Evolutionary conservation across 2,329 filamentous ascomycete genomes (phyloP), one percentile per base, ranked within the genome.

Genomic region (Neofusicoccum sp.): DNA sequence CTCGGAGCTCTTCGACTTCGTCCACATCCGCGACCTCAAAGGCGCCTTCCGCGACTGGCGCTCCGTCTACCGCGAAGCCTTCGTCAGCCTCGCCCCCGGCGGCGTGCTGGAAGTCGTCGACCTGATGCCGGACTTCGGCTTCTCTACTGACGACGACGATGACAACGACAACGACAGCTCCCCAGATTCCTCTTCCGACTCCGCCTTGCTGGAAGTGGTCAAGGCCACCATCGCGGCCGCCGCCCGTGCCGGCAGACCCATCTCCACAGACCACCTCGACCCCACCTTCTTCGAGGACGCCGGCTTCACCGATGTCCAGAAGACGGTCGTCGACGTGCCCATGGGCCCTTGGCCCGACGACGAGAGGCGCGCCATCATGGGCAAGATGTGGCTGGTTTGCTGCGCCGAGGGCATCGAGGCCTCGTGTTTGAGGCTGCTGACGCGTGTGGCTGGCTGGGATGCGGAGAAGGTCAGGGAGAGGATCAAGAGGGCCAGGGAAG

Each of bases 61-160:
- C 31, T 66, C 68, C 4, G 73, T 82, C 24, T 82, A 82, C 64
- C 66, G 69, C 16, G 77, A 81, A 61, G 76, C 77, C 2, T 76
- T 78, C 62, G 71, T 75, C 30, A 77, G 76, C 61, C 73, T 82
- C 0, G 71, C 70, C 3, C 76, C 77, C 0, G 79, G 79, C 8
- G 80, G 80, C 6, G 76, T 74, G 61, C 72, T 82, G 48, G 79
- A 82, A 64, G 66, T 82, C 16, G 73, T 73, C 9, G 80, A 82
- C 30, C 63, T 73, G 66, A 65, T 71, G 73, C 60, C 62, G 38
- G 38, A 61, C 12, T 34, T 62, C 43, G 31, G 47, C 41, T 24
- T 24, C 49, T 9, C 26, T 8, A 16, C 59, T 3, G 5, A 20
- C 71, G 28, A 33, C 58, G 44, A 8, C 45, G 2, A 11, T 11